Conservation (phyloP, 257 asterid genomes). For the Coffea canephora region DNA sequence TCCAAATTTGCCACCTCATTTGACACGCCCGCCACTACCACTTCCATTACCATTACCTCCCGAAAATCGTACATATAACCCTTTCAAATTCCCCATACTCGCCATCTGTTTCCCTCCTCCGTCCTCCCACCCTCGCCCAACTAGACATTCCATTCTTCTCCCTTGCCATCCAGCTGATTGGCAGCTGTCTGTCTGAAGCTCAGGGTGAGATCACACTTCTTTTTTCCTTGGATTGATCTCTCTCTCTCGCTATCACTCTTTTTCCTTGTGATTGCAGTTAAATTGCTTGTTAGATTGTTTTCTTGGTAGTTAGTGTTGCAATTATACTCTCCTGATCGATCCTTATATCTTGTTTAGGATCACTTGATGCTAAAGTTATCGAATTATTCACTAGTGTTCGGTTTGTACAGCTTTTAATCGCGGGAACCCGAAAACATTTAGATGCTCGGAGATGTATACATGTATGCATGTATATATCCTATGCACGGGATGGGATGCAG, state of each 20-base stretch:
- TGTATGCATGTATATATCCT: neutral
- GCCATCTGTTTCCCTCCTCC: neutral
- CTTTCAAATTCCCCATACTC: constrained; percentile 1
- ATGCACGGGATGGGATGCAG: neutral
- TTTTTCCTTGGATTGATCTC: neutral
- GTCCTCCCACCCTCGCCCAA: neutral
- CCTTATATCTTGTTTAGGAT: neutral
- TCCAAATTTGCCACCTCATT: neutral
- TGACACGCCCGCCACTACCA: neutral
- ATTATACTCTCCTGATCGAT: constrained; percentile 4
- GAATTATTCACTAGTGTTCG: constrained; percentile 13
- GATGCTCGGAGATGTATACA: neutral
- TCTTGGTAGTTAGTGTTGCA: neutral
- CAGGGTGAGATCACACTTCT: constrained; percentile 5
- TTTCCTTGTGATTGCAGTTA: neutral
- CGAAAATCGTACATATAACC: constrained; percentile 6
- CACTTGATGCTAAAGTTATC: constrained; percentile 19
- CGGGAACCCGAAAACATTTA: neutral
- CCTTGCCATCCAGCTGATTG: no score
- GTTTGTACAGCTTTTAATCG: neutral
- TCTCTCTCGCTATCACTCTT: neutral
- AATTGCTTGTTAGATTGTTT: neutral
- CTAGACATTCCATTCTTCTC: neutral
- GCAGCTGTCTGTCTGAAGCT: neutral
- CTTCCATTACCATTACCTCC: neutral